A percentile compares a stretch with the other conserved stretches of the same genome.
phyloP scores from a whole-genome alignment of 805 yeast species.

The Kuraishia capsulata region DNA sequence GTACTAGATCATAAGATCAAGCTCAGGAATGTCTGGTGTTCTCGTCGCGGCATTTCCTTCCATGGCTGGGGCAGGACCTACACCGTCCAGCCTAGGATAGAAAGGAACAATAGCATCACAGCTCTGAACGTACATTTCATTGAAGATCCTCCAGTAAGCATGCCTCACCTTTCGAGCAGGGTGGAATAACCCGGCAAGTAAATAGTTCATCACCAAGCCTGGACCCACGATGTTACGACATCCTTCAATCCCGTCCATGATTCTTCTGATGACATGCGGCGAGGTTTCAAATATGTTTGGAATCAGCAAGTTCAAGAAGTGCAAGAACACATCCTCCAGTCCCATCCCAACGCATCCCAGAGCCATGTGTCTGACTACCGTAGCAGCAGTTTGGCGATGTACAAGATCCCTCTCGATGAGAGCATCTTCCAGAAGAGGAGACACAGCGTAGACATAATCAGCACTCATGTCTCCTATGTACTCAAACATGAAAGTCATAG shows the following conservation, averaged over 20 bases:
- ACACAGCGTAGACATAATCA: conserved; percentile 73
- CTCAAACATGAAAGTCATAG: conserved; percentile 86
- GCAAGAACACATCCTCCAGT: conserved; percentile 74
- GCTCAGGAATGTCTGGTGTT: background rate
- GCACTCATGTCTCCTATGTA: conserved; percentile 74
- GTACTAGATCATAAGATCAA: too few relatives aligned
- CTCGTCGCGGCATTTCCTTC: background rate
- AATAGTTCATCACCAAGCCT: conserved; percentile 65
- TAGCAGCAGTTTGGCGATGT: conserved; percentile 92
- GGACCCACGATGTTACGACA: conserved; percentile 65
- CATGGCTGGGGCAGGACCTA: background rate
- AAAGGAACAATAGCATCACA: conserved; percentile 74
- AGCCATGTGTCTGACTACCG: conserved; percentile 76
- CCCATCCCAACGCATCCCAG: conserved; percentile 69
- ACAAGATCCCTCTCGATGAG: conserved; percentile 84
- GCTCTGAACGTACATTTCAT: conserved; percentile 63
- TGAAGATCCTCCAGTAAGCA: conserved; percentile 82
- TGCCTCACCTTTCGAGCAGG: conserved; percentile 82
- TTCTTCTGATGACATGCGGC: conserved; percentile 84
- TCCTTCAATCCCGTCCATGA: conserved; percentile 73
- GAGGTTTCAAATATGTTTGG: conserved; percentile 93
- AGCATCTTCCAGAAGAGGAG: conserved; percentile 82
- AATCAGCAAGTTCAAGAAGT: conserved; percentile 67
- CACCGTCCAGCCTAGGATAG: conserved; percentile 51
- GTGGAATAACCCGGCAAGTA: conserved; percentile 86